These are phyloP conservation scores for Leccinum disarticulatum DNA, from an alignment of 768 basidiomycete genomes.

Conservation along the genomic window DNA sequence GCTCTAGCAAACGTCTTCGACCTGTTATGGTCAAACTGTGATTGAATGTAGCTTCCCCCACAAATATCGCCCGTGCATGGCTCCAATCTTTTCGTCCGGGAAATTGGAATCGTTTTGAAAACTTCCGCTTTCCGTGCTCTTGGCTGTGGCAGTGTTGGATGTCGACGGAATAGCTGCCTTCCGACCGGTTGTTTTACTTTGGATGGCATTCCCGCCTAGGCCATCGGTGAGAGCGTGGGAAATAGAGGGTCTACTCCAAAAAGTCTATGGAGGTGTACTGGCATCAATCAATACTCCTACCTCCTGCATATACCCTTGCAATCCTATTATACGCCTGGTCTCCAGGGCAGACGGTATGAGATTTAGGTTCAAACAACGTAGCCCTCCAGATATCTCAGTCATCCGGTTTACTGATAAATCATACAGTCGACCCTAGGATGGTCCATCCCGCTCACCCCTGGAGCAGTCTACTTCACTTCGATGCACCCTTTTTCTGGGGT, in stretches of 20 bases:
- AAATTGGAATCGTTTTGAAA: neutral
- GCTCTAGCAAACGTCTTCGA: neutral
- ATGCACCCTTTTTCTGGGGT: neutral
- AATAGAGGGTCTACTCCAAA: neutral
- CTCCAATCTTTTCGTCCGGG: neutral
- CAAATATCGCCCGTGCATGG: no score
- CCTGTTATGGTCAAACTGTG: neutral
- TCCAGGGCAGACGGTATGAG: neutral
- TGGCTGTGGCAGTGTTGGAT: neutral
- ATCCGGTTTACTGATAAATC: neutral
- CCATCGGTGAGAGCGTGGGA: neutral
- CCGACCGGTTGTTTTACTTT: neutral
- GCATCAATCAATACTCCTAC: neutral
- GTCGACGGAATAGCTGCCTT: neutral
- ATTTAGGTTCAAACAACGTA: neutral
- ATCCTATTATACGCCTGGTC: neutral
- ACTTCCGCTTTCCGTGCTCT: neutral
- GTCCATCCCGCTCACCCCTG: neutral
- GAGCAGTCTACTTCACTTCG: neutral
- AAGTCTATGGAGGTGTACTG: neutral
- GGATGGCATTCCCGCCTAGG: no score
- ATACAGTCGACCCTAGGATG: neutral
- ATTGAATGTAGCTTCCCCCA: neutral
- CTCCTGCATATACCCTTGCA: neutral
- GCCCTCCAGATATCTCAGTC: neutral